phyloP scores from a whole-genome alignment of 192 early-diverging fungal species.

The Linnemannia hyalina region DNA sequence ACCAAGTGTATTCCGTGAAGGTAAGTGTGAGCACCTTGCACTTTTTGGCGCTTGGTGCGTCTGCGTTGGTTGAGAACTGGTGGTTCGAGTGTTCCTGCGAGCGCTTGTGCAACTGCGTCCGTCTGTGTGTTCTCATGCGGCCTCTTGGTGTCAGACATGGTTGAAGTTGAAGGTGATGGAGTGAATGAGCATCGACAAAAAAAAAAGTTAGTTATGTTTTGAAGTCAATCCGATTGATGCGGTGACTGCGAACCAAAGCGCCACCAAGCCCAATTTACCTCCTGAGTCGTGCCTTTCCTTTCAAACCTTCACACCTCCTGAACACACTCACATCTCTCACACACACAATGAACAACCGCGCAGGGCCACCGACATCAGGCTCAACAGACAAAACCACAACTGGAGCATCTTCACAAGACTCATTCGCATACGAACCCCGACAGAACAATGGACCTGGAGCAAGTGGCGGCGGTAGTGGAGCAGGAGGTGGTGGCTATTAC shows the following conservation, averaged over 20 bases:
- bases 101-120: conserved; percentile 33
- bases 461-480: neutral
- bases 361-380: conserved; percentile 13
- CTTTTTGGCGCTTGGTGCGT: conserved; percentile 46
- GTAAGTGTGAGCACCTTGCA: conserved; percentile 22
- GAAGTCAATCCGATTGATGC: neutral
- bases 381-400: neutral
- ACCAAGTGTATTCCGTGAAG: too few species aligned
- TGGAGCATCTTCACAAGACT: conserved; percentile 25
- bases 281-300: neutral
- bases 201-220: conserved; percentile 6
- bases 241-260: conserved; percentile 21
- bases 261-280: conserved; percentile 17
- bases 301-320: neutral
- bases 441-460: conserved; percentile 8
- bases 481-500: conserved; percentile 22
- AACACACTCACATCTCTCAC: neutral
- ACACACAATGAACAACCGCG: conserved; percentile 6
- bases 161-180: neutral
- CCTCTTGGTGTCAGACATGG: conserved; percentile 46
- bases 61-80: conserved; percentile 39
- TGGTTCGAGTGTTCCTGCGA: conserved; percentile 47
- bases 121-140: conserved; percentile 31
- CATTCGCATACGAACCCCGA: conserved; percentile 7
- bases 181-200: neutral